Base-by-base conservation (phyloP, 192 early-diverging fungal genomes). In the Mortierella alpina region DNA sequence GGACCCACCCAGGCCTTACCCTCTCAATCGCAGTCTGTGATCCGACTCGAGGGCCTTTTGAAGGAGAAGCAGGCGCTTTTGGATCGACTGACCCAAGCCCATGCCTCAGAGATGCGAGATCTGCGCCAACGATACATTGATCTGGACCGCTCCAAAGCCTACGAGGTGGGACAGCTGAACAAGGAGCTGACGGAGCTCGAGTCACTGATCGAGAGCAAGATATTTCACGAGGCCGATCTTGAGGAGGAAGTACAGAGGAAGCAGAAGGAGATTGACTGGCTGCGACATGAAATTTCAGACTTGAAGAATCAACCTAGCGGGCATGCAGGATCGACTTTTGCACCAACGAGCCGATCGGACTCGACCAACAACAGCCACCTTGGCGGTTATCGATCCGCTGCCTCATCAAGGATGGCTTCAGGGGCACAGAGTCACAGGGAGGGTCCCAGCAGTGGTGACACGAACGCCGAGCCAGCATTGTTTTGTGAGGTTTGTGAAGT, bases 401-500 rank as follows among this genome's bases (percentile, higher is more conserved):
- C 57, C 14, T 45, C 48, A 0, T 54, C 20, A 15, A 18, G 54
- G 8, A 63, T 40, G 14, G 14, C 61, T 39, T 5, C 17, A 57
- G 45, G 53, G 13, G 14, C 65, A 31, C 14, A 39, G 18, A 10
- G 2, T 14, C 20, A 22, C 6, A 56, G 46, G 44, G 17, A 23
- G 4, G 39, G 7, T 5, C 4, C 4, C 62, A 20, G 22, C 7
- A 5, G 40, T 7, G 41, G 39, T 41, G 57, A 44, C 20, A 2
- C 58, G 6, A 48, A 64, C 4, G 59, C 70, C 46, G 57, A 66
- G 3, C 48, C 64, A 39, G 56, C 51, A 2, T 60, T 81, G 44
- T 90, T 86, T 69, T 94, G 92, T 57, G 91, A 92, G 66, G 86
- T 93, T n/a, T 94, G 93, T 74, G 93, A 93, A 52, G 66, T 85